These are phyloP conservation scores for Diophrys appendiculata DNA, from an alignment of 73 alveolate genomes.

Conservation along the genomic window DNA sequence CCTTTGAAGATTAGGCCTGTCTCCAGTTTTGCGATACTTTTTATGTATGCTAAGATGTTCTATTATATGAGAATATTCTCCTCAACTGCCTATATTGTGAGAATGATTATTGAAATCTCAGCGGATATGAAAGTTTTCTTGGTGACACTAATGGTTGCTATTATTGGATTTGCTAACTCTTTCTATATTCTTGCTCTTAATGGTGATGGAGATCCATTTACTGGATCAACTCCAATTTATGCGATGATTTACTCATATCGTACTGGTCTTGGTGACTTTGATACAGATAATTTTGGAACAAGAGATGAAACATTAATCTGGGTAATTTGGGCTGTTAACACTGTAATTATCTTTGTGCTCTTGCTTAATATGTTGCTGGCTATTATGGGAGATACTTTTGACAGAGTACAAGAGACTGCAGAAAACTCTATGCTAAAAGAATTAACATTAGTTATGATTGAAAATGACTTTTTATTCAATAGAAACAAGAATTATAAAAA, in stretches of 20 bases:
- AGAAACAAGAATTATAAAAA: conserved; percentile 10
- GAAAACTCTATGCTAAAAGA: conserved; percentile 24
- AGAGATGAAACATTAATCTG: conserved; percentile 6
- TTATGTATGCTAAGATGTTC: conserved; percentile 9
- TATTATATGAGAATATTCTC: conserved; percentile 28
- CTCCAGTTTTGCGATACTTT: neutral
- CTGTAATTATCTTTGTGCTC: conserved; percentile 14
- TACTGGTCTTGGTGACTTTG: conserved; percentile 54
- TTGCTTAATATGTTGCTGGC: conserved; percentile 12
- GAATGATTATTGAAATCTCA: conserved; percentile 6
- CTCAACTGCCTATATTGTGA: conserved; percentile 27
- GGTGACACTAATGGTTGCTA: conserved; percentile 11
- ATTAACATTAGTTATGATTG: conserved; percentile 5
- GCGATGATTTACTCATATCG: conserved; percentile 39
- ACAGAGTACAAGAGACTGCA: conserved; percentile 19
- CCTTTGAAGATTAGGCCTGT: neutral
- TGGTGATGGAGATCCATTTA: neutral
- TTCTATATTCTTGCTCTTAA: conserved; percentile 43
- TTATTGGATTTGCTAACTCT: conserved; percentile 23
- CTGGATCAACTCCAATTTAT: conserved; percentile 14
- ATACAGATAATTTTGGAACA: conserved; percentile 14
- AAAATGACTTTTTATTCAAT: conserved; percentile 6
- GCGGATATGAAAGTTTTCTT: conserved; percentile 17
- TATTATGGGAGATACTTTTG: conserved; percentile 30
- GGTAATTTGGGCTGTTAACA: conserved; percentile 16